Conservation (phyloP, 2,329 filamentous ascomycete genomes). For the Fusarium papillatum region DNA sequence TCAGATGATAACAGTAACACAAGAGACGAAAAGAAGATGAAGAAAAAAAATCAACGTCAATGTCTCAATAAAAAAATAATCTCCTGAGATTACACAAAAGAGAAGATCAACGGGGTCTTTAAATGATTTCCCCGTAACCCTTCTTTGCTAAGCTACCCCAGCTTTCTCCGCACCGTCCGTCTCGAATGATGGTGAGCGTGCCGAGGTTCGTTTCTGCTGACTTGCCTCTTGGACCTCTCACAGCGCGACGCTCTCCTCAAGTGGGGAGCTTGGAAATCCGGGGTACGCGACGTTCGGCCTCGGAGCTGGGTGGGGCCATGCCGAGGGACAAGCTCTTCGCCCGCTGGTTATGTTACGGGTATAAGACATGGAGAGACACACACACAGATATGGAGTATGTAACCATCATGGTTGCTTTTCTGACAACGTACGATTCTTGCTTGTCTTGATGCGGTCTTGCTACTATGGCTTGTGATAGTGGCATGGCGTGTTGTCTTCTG, state of each 20-base stretch:
- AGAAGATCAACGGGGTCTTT: background rate
- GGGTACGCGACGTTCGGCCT: slow-evolving; percentile 38
- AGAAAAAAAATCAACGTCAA: background rate
- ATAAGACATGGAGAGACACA: background rate
- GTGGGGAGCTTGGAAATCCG: slow-evolving; percentile 39
- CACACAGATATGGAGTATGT: background rate
- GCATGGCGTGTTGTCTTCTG: background rate
- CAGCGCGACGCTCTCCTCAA: background rate
- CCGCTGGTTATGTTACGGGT: slow-evolving; percentile 13
- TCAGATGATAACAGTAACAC: slow-evolving; percentile 10
- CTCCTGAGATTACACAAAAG: background rate
- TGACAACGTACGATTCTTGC: background rate
- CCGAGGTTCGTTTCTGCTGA: slow-evolving; percentile 43
- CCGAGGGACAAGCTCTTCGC: slow-evolving; percentile 20
- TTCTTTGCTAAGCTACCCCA: slow-evolving; percentile 26
- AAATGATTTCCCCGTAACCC: slow-evolving; percentile 15
- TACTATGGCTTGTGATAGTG: background rate
- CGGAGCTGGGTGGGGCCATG: slow-evolving; percentile 31
- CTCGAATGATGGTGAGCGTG: slow-evolving; percentile 36
- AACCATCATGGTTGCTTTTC: background rate
- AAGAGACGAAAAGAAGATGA: slow-evolving; percentile 12
- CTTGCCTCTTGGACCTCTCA: slow-evolving; percentile 26
- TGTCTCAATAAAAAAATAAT: slow-evolving; percentile 1
- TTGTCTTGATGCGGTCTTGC: background rate
- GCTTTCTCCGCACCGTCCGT: slow-evolving; percentile 43